Conservation (phyloP, 2,329 filamentous ascomycete species). For the Ceratocystis diversiconidia region DNA sequence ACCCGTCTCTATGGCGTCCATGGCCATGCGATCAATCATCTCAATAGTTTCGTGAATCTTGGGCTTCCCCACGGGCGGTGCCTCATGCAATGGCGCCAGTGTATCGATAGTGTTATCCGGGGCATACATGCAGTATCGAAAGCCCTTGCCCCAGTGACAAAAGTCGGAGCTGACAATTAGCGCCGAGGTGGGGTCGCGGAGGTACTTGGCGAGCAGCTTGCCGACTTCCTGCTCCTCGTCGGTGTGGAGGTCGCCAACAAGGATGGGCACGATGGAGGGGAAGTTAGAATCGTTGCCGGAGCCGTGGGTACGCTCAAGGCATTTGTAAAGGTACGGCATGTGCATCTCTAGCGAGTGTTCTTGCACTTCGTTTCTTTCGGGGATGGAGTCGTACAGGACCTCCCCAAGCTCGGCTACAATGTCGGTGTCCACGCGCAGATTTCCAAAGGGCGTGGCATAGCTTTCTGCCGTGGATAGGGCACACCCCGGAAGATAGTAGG, state of each 20-base stretch:
- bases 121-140: conserved; percentile 68
- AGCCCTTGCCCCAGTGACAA: conserved; percentile 84
- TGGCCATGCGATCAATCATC: conserved; percentile 63
- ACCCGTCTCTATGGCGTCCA: conserved; percentile 71
- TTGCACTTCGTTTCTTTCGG: conserved; percentile 49
- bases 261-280: conserved; percentile 68
- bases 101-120: conserved; percentile 29
- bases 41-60: conserved; percentile 76
- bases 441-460: conserved; percentile 63
- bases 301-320: conserved; percentile 40
- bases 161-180: conserved; percentile 94
- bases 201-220: conserved; percentile 57
- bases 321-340: conserved; percentile 80
- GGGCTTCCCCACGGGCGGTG: conserved; percentile 23
- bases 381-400: conserved; percentile 40
- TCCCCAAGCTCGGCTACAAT: conserved; percentile 37
- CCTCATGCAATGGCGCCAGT: conserved; percentile 28
- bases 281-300: conserved; percentile 35
- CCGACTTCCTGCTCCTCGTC: conserved; percentile 56
- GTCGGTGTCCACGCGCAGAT: conserved; percentile 48
- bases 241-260: conserved; percentile 62
- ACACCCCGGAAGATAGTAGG: conserved; percentile 62
- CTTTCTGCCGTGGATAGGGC: conserved; percentile 58
- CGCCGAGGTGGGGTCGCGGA: conserved; percentile 58
- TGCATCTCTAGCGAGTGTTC: conserved; percentile 98